phyloP scores from a whole-genome alignment of 768 basidiomycete genomes.

The Crassisporium funariophilum region DNA sequence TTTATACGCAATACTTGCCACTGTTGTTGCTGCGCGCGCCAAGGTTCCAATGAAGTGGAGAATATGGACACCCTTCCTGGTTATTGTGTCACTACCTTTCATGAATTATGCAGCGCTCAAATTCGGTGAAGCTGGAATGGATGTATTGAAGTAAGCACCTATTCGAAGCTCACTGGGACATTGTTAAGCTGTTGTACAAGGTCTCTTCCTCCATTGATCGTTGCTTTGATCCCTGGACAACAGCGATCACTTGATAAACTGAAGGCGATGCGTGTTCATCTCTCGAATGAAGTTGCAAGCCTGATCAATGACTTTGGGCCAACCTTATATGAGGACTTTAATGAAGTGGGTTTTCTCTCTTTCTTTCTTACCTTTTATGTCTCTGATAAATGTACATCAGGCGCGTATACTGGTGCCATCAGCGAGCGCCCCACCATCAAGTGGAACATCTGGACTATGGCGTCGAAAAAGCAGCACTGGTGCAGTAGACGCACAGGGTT shows the following conservation, averaged over 20 bases:
- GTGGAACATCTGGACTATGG: constrained; percentile 73
- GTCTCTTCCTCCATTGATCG: constrained; percentile 85
- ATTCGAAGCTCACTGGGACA: constrained; percentile 1
- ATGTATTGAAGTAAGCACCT: constrained; percentile 83
- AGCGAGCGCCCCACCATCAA: constrained; percentile 83
- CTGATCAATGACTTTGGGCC: constrained; percentile 90
- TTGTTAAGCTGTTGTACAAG: constrained; percentile 40
- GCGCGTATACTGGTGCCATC: constrained; percentile 82
- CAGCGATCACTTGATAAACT: constrained; percentile 77
- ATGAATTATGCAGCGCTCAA: constrained; percentile 93
- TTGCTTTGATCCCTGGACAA: constrained; percentile 88
- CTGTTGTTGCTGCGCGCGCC: constrained; percentile 68
- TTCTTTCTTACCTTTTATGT: neutral
- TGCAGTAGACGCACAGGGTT: constrained; percentile 84
- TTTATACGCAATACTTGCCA: constrained; percentile 81
- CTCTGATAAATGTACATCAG: constrained; percentile 35
- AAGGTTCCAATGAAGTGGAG: constrained; percentile 63
- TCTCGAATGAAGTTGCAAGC: constrained; percentile 83
- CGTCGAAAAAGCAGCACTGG: constrained; percentile 79
- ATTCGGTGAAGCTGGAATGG: constrained; percentile 97
- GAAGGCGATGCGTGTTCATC: constrained; percentile 67
- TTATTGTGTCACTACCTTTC: constrained; percentile 75
- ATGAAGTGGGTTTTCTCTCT: constrained; percentile 52
- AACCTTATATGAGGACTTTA: constrained; percentile 83
- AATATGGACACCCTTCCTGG: constrained; percentile 76